phyloP scores from a whole-genome alignment of 805 yeast genomes.

The Torulaspora quercuum region DNA sequence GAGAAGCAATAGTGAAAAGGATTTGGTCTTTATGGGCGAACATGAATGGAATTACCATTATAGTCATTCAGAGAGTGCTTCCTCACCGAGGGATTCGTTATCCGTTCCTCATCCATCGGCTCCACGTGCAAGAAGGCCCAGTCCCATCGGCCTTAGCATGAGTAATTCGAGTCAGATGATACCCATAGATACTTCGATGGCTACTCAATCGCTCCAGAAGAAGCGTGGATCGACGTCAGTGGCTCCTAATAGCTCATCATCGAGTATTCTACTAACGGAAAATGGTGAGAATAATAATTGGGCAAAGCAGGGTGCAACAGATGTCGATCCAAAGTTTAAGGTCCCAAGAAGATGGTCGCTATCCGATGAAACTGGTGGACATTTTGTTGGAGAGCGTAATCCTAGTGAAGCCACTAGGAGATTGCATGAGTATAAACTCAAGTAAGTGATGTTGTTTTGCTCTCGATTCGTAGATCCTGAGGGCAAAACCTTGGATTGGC shows the following conservation, averaged over 20 bases:
- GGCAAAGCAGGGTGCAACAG: conserved; percentile 4
- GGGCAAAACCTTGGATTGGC: no score
- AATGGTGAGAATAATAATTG: conserved; percentile 3
- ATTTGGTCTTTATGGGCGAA: conserved; percentile 6
- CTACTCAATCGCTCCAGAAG: conserved; percentile 11
- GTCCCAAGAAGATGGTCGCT: conserved; percentile 17
- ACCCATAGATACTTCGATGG: conserved; percentile 11
- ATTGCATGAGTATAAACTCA: conserved; percentile 13
- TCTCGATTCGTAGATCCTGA: no score
- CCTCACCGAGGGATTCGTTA: conserved; percentile 11
- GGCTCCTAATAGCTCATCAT: conserved; percentile 7
- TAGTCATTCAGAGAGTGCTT: conserved; percentile 4
- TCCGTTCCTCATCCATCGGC: conserved; percentile 6
- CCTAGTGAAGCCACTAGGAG: conserved; percentile 11
- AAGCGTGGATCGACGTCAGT: conserved; percentile 11
- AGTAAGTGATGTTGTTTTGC: conserved; percentile 5
- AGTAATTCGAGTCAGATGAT: conserved; percentile 3
- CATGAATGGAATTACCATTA: conserved; percentile 11
- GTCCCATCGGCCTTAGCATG: conserved; percentile 4
- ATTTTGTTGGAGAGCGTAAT: conserved; percentile 4
- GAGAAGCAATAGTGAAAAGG: conserved; percentile 6
- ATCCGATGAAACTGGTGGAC: conserved; percentile 5
- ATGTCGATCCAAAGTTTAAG: conserved; percentile 13
- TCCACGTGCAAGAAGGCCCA: conserved; percentile 11
- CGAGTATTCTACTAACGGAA: conserved; percentile 7